A percentile compares a stretch with the other conserved stretches of the same genome.
phyloP scores from a whole-genome alignment of 495 filamentous ascomycete genomes.

The Chaetomidium leptoderma region DNA sequence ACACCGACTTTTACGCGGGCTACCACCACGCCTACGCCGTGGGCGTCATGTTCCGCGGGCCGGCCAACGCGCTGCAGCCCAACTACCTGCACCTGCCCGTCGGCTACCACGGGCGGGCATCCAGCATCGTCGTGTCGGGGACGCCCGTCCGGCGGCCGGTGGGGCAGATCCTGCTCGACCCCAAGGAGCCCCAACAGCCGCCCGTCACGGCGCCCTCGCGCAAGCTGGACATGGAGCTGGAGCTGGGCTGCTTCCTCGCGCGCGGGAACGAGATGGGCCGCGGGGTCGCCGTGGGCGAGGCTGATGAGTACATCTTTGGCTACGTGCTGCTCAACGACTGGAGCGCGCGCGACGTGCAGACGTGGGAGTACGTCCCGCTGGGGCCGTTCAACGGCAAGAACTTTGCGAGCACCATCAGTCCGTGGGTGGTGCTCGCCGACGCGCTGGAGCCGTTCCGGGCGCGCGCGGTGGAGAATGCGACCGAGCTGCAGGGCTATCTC shows the following conservation, averaged over 20 bases:
- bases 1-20: conserved; percentile 97
- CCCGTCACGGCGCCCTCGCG: conserved; percentile 60
- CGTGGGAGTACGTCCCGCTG: conserved; percentile 83
- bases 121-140: conserved; percentile 71
- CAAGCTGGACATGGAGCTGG: conserved; percentile 81
- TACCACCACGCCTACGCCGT: conserved; percentile 80
- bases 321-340: conserved; percentile 92
- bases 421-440: conserved; percentile 85
- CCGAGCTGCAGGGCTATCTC: conserved; percentile 63
- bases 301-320: conserved; percentile 76
- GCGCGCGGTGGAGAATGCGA: conserved; percentile 58
- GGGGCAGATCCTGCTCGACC: conserved; percentile 75
- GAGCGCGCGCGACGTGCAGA: conserved; percentile 86
- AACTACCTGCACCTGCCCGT: conserved; percentile 92
- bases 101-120: conserved; percentile 81
- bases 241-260: conserved; percentile 78
- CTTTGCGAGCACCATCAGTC: conserved; percentile 81
- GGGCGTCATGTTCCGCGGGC: conserved; percentile 79
- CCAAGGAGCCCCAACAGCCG: conserved; percentile 49
- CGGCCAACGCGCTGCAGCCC: conserved; percentile 72
- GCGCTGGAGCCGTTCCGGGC: conserved; percentile 66
- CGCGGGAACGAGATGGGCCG: conserved; percentile 62
- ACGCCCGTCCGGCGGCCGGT: conserved; percentile 69
- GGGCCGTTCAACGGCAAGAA: conserved; percentile 92
- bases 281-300: conserved; percentile 54